These are phyloP conservation scores for Globisporangium alternatum DNA, from an alignment of 352 stramenopile genomes.

Conservation along the genomic window DNA sequence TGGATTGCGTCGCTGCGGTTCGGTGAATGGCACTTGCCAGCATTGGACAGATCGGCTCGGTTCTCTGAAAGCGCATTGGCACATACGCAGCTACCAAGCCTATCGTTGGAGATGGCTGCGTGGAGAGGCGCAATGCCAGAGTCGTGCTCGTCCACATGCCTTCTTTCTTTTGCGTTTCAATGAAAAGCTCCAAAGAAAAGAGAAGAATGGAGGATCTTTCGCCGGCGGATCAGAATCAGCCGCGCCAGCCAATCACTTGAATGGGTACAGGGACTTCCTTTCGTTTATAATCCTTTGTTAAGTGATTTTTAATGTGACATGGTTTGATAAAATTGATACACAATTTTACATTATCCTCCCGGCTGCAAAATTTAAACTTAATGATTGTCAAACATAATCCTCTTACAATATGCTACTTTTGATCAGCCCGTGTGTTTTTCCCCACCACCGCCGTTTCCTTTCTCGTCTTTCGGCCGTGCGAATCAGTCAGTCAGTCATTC, in stretches of 20 bases:
- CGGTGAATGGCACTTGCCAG: too few relatives aligned
- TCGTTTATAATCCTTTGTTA: background rate
- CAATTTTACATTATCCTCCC: background rate
- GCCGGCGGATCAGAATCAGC: background rate
- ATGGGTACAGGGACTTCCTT: slow-evolving; percentile 3
- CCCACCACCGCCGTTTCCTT: background rate
- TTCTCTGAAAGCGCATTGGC: too few relatives aligned
- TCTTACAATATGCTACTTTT: background rate
- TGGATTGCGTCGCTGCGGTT: too few relatives aligned
- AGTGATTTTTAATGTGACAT: background rate
- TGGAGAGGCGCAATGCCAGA: too few relatives aligned
- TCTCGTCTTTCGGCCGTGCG: background rate
- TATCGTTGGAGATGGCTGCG: too few relatives aligned
- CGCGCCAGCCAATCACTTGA: slow-evolving; percentile 1
- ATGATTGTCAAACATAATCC: background rate
- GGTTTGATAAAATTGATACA: too few relatives aligned
- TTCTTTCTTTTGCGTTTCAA: background rate
- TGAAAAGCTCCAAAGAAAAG: too few relatives aligned
- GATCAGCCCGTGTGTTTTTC: background rate
- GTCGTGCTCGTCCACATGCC: too few relatives aligned
- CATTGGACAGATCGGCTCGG: too few relatives aligned
- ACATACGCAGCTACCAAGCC: too few relatives aligned
- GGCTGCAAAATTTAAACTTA: background rate
- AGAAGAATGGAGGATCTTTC: background rate
- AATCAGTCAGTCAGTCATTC: slow-evolving; percentile 3